Evolutionary conservation across 768 basidiomycete species (phyloP).

Genomic region (Trametes gibbosa): DNA sequence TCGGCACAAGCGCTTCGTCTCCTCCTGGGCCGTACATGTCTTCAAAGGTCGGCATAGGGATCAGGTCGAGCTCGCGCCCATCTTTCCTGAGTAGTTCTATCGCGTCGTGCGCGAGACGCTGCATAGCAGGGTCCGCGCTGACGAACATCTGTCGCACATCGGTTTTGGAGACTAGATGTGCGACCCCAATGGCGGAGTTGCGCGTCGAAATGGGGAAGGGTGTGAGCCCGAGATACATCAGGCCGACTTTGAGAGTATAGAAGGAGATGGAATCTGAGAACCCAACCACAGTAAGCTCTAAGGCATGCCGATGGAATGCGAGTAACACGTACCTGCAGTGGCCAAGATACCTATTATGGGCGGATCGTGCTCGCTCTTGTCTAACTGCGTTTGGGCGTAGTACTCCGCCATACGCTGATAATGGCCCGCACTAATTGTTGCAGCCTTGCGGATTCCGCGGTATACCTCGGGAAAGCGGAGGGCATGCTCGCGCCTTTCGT

Average conservation of each 20-base stretch:
- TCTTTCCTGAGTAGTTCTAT: slow-evolving; percentile 9
- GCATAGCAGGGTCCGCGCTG: slow-evolving; percentile 20
- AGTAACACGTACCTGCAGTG: slow-evolving; percentile 7
- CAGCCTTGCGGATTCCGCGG: slow-evolving; percentile 29
- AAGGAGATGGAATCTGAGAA: slow-evolving; percentile 27
- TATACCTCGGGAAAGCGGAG: slow-evolving; percentile 29
- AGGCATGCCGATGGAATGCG: no score
- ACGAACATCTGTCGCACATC: slow-evolving; percentile 25
- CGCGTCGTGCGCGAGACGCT: slow-evolving; percentile 20
- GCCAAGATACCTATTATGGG: slow-evolving; percentile 28
- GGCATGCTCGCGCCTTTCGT: slow-evolving; percentile 13
- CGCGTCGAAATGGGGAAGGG: slow-evolving; percentile 36
- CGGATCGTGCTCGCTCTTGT: slow-evolving; percentile 4
- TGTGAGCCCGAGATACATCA: slow-evolving; percentile 21
- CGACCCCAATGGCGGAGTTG: slow-evolving; percentile 35
- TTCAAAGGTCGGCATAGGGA: slow-evolving; percentile 19
- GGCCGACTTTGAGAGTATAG: slow-evolving; percentile 17
- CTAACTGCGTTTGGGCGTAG: slow-evolving; percentile 2
- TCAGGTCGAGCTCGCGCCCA: slow-evolving; percentile 1
- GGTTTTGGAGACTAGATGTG: slow-evolving; percentile 32
- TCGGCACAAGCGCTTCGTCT: slow-evolving; percentile 6
- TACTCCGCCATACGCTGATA: background rate
- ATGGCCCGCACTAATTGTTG: slow-evolving; percentile 16
- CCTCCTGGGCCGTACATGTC: slow-evolving; percentile 17
- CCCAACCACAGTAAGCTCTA: background rate